Evolutionary conservation across 495 filamentous ascomycete genomes (phyloP).

Genomic region (Xylaria telfairii): DNA sequence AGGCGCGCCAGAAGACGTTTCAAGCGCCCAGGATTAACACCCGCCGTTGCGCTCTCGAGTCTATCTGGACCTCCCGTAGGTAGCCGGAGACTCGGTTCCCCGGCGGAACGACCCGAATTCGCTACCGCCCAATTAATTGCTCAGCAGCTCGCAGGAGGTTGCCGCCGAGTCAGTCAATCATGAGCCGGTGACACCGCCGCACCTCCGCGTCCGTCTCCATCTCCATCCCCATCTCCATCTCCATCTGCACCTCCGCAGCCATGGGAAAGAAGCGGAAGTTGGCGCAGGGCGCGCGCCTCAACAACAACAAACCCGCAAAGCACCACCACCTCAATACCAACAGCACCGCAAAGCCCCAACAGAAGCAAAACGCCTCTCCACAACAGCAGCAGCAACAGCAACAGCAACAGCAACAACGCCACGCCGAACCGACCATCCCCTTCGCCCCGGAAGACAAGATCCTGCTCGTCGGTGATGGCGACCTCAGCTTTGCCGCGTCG

Average conservation of each 20-base stretch:
- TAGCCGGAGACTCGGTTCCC: constrained; percentile 8
- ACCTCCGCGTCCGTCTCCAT: constrained; percentile 12
- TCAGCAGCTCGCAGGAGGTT: background rate
- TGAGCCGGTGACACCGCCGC: constrained; percentile 30
- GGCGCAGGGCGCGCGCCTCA: constrained; percentile 30
- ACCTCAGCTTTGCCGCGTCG: constrained; percentile 87
- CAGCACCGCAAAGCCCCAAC: constrained; percentile 26
- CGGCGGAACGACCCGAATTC: background rate
- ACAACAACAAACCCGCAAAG: constrained; percentile 33
- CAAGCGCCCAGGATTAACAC: background rate
- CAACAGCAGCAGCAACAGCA: background rate
- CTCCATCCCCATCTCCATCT: constrained; percentile 19
- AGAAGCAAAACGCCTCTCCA: constrained; percentile 22
- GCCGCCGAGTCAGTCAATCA: constrained; percentile 19
- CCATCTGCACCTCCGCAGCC: constrained; percentile 21
- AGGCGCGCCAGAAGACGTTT: background rate
- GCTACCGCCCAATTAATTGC: background rate
- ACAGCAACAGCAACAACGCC: constrained; percentile 30
- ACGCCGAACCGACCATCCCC: constrained; percentile 69
- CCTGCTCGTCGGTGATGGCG: constrained; percentile 89
- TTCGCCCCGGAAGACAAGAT: constrained; percentile 74
- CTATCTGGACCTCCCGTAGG: background rate
- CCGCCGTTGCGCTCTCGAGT: background rate
- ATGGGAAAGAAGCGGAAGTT: constrained; percentile 49
- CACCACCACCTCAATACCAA: constrained; percentile 1